Evolutionary conservation across 1,139 yeast genomes (phyloP).

Genomic region (Pneumocystis carinii): DNA sequence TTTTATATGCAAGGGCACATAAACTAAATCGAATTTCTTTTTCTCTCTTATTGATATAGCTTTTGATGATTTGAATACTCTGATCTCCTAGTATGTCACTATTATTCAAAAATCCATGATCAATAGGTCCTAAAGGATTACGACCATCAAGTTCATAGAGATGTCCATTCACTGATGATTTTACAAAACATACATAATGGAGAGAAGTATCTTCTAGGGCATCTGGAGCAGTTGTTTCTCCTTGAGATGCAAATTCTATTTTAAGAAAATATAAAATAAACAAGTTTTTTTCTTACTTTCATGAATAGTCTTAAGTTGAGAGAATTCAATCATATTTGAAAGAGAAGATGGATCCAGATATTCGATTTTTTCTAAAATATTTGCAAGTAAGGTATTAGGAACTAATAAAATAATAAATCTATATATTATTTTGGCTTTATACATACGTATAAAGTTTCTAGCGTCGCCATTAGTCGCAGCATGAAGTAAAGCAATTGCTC

Average conservation of each 20-base stretch:
- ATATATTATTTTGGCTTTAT: conserved; percentile 23
- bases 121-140: conserved; percentile 52
- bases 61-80: conserved; percentile 42
- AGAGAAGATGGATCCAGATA: conserved; percentile 14
- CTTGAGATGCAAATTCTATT: conserved; percentile 45
- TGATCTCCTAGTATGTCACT: conserved; percentile 43
- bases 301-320: neutral
- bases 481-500: conserved; percentile 76
- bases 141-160: conserved; percentile 84
- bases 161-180: conserved; percentile 29
- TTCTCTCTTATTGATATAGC: conserved; percentile 37
- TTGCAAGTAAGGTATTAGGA: conserved; percentile 28
- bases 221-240: conserved; percentile 68
- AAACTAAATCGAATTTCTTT: conserved; percentile 23
- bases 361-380: conserved; percentile 30
- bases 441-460: conserved; percentile 22
- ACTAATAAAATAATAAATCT: conserved; percentile 21
- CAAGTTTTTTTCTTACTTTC: neutral
- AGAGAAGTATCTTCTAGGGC: conserved; percentile 49
- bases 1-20: conserved; percentile 22
- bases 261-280: conserved; percentile 38
- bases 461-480: conserved; percentile 43
- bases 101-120: conserved; percentile 35
- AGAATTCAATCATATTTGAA: neutral
- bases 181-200: conserved; percentile 68